Base-by-base conservation (phyloP, 805 yeast genomes). In the Saccharomycopsis microspora region DNA sequence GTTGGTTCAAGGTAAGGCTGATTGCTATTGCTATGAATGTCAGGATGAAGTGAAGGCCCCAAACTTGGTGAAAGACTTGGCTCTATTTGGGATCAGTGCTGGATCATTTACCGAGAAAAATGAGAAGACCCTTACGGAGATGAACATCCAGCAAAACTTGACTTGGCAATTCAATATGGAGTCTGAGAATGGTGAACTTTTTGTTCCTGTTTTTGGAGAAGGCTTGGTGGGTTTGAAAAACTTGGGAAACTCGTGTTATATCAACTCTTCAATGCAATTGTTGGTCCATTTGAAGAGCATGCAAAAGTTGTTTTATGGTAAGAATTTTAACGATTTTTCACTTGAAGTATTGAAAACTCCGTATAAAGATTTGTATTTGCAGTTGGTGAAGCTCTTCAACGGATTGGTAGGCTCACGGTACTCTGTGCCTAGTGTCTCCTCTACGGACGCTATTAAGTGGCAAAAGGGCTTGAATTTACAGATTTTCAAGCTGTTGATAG, bases 101-200 rank as follows among this genome's bases (percentile, higher is more conserved):
- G 57, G 66, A 1, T 63, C 54, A 3, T 66, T 70, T 7, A 65
- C 66, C 6, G 68, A 70, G 4, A 59, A 89, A 56, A 87, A 94
- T 1, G 99, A 93, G 62, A 90, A 89, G 65, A 80, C 82, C 32
- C 67, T 93, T 57, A 76, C 89, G 1, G 98, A 93, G 62, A 65
- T 93, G 53, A 95, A 93, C 64, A 75, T 93, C 47, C 97, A 89
- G 60, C 97, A 89, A 60, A 93, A 93, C 61, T 59, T 87, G 64
- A 82, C 82, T 55, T 93, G 97, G 96, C 95, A 90, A 54, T 93
- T 93, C 65, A 77, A 79, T 51, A 76, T 89, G 76, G 80, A 79
- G 10, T 80, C 80, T 44, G 75, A 78, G 1, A 68, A 78, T 51
- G 96, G 96, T 36, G 75, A 73, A 41, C 72, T 72, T 42, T 66